phyloP scores from a whole-genome alignment of 1,139 yeast genomes.

The Scheffersomyces parashehatae region DNA sequence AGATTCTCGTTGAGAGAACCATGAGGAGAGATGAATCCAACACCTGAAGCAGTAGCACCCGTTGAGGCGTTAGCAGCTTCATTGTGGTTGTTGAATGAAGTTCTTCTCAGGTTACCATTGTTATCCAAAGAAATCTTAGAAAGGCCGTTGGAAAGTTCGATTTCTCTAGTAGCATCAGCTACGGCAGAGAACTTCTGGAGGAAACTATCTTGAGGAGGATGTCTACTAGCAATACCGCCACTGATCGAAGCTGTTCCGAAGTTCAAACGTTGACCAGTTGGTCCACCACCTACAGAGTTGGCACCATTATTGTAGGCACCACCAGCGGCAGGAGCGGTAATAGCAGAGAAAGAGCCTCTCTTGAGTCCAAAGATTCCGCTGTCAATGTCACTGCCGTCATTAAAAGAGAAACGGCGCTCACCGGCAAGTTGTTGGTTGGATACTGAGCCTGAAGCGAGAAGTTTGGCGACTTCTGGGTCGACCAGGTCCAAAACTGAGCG shows the following conservation, averaged over 20 bases:
- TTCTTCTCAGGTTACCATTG: conserved; percentile 39
- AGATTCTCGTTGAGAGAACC: conserved; percentile 55
- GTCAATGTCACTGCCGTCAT: conserved; percentile 49
- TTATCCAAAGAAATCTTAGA: conserved; percentile 33
- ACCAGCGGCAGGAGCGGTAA: conserved; percentile 42
- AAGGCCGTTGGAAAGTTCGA: conserved; percentile 49
- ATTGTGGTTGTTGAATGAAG: conserved; percentile 43
- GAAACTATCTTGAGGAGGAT: conserved; percentile 52
- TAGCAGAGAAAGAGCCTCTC: conserved; percentile 50
- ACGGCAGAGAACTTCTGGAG: conserved; percentile 70
- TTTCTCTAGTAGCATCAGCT: conserved; percentile 78
- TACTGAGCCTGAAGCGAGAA: conserved; percentile 17
- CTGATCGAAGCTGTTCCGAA: conserved; percentile 65
- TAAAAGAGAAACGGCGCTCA: conserved; percentile 35
- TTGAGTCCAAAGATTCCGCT: conserved; percentile 45
- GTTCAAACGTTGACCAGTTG: conserved; percentile 21
- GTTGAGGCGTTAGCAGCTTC: conserved; percentile 7
- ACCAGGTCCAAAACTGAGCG: conserved; percentile 38
- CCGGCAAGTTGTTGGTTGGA: not conserved
- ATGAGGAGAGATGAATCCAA: conserved; percentile 35
- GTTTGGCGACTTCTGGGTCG: conserved; percentile 52
- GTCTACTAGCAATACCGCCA: conserved; percentile 55
- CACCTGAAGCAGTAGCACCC: conserved; percentile 20
- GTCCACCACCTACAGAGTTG: conserved; percentile 2
- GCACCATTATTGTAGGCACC: conserved; percentile 13